Evolutionary conservation across 495 filamentous ascomycete species (phyloP), one percentile per base, ranked within the genome.

Genomic region (Penicillium maclennaniae): DNA sequence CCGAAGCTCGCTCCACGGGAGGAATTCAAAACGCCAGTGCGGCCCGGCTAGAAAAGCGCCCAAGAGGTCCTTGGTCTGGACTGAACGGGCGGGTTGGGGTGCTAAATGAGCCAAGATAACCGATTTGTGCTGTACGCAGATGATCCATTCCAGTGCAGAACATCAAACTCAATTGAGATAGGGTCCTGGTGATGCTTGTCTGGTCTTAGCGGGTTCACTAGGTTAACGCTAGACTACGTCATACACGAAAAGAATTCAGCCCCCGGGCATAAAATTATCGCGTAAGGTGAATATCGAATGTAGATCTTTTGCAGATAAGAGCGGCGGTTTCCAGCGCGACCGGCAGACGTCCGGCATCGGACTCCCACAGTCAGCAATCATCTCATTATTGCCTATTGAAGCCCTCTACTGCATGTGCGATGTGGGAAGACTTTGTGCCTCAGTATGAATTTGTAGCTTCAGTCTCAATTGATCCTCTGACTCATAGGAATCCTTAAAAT

Each of bases 11-110:
- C 34, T 61, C 64, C 27, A 54, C 58, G 9, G 47, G 61, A 53
- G 58, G 54, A 42, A 57, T 47, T 23, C 42, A 55, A 31, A 65
- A 54, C 34, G 23, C 53, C 21, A 51, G 56, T 56, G 63, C 52
- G 54, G 50, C 59, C 47, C 65, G 60, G n/a, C 41, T 43, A 31
- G 59, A 69, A 39, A 59, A 55, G 46, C 55, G 62, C 41, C 45
- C 63, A 15, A 67, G 60, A 27, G 73, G 72, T 4, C 73, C 73
- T 7, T 77, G 73, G 73, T 51, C 65, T 19, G 53, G 56, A 14
- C 55, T 77, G 49, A 61, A 72, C 59, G 74, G 73, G 16, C 52
- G 51, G 19, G 55, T 77, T 27, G 74, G 70, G 12, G 34, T 72
- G 7, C 59, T 54, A 43, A 59, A 51, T 20, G 17, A 16, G n/a